Percentiles rank a stretch among this genome's conserved stretches.
Conservation (phyloP, 31 red algal genomes). For the Odonthalia washingtoniensis region DNA sequence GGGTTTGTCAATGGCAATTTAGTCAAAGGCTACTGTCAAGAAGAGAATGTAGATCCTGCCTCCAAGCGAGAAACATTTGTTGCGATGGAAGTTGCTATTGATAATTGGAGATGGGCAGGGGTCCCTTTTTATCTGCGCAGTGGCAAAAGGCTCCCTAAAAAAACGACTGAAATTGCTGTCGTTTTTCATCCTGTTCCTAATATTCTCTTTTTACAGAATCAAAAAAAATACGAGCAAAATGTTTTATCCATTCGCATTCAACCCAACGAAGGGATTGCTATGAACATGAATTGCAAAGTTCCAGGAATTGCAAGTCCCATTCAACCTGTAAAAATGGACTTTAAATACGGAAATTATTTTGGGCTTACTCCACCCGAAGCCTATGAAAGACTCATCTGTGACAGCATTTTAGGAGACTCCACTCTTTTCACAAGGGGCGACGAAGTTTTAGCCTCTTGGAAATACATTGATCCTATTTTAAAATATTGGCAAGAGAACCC, state of each 20-base stretch:
- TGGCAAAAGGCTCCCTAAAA: constrained; percentile 91
- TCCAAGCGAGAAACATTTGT: constrained; percentile 86
- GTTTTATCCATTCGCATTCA: constrained; percentile 93
- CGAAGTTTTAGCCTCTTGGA: constrained; percentile 92
- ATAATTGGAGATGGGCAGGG: constrained; percentile 92
- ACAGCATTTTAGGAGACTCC: constrained; percentile 94
- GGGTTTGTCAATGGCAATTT: constrained; percentile 43
- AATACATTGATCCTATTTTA: constrained; percentile 81
- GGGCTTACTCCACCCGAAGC: constrained; percentile 95
- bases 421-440: constrained; percentile 94
- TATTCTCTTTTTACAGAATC: constrained; percentile 56
- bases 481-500: constrained; percentile 52
- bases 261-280: constrained; percentile 96
- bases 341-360: constrained; percentile 91
- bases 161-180: constrained; percentile 88
- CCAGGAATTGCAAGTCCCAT: constrained; percentile 91
- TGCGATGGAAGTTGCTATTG: constrained; percentile 77
- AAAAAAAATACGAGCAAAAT: constrained; percentile 64
- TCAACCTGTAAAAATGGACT: constrained; percentile 86
- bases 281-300: constrained; percentile 90
- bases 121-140: constrained; percentile 95
- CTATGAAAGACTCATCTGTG: constrained; percentile 95
- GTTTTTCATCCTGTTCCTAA: constrained; percentile 87
- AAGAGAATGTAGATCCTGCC: constrained; percentile 69
- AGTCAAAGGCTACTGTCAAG: constrained; percentile 73